Conservation (phyloP, 1,139 yeast genomes). For the Hemisphaericaspora xylanilytica region DNA sequence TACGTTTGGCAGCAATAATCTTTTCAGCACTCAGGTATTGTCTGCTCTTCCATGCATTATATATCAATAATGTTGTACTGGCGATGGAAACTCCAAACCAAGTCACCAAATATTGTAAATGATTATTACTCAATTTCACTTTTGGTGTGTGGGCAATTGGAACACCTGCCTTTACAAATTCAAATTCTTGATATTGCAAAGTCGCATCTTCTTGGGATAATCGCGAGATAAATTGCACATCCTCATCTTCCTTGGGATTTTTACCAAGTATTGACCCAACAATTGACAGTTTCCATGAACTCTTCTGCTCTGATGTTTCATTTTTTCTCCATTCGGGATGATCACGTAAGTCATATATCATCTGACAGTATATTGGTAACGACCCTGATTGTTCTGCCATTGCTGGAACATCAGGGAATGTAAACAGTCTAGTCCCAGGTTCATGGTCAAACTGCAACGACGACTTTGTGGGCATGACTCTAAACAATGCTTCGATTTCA, state of each 20-base stretch:
- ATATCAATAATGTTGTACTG: conserved; percentile 60
- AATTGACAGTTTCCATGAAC: conserved; percentile 9
- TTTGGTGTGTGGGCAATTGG: conserved; percentile 84
- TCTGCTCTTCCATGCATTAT: conserved; percentile 31
- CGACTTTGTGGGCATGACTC: conserved; percentile 70
- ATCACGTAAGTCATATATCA: conserved; percentile 62
- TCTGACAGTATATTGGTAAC: conserved; percentile 76
- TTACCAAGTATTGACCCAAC: no score
- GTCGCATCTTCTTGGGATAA: conserved; percentile 29
- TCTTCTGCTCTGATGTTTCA: conserved; percentile 11
- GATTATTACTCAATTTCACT: conserved; percentile 82
- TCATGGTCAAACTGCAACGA: conserved; percentile 76
- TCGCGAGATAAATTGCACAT: conserved; percentile 17
- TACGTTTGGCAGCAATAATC: conserved; percentile 41
- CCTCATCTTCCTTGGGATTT: no score
- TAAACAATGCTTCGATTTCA: conserved; percentile 67
- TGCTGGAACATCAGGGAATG: conserved; percentile 73
- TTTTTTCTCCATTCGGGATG: conserved; percentile 48
- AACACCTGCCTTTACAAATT: conserved; percentile 73
- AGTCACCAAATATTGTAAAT: conserved; percentile 85
- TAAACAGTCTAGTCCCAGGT: conserved; percentile 56
- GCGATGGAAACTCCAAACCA: conserved; percentile 88
- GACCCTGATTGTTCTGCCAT: conserved; percentile 73
- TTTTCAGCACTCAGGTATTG: conserved; percentile 39
- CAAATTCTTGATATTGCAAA: conserved; percentile 43